Evolutionary conservation across 2,329 filamentous ascomycete species (phyloP).

Genomic region (Fusarium napiforme): DNA sequence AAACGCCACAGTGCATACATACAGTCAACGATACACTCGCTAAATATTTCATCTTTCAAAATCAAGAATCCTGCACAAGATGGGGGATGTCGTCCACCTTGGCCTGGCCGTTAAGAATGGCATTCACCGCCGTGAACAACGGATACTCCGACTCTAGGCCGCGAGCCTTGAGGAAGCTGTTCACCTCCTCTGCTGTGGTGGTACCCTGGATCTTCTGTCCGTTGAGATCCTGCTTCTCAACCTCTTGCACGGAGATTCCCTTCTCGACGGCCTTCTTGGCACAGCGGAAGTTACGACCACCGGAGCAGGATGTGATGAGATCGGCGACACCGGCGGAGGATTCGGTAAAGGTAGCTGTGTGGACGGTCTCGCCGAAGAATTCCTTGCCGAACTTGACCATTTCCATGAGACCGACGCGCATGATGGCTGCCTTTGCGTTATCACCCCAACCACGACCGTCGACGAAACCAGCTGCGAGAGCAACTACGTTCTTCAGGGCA

Average conservation of each 20-base stretch:
- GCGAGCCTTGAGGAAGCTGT: slow-evolving; percentile 83
- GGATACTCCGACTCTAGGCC: slow-evolving; percentile 87
- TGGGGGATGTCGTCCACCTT: slow-evolving; percentile 84
- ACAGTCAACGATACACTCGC: slow-evolving; percentile 15
- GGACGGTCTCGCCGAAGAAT: slow-evolving; percentile 87
- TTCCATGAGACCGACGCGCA: slow-evolving; percentile 94
- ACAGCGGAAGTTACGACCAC: slow-evolving; percentile 93
- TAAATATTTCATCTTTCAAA: background rate
- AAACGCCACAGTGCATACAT: slow-evolving; percentile 36
- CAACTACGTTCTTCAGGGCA: slow-evolving; percentile 96
- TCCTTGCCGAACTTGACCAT: slow-evolving; percentile 96
- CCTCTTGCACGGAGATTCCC: slow-evolving; percentile 82
- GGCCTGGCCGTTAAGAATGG: slow-evolving; percentile 79
- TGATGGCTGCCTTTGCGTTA: slow-evolving; percentile 98
- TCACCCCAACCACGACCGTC: slow-evolving; percentile 97
- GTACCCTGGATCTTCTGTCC: slow-evolving; percentile 98
- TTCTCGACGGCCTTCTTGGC: slow-evolving; percentile 88
- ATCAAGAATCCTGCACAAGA: slow-evolving; percentile 62
- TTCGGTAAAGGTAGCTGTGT: slow-evolving; percentile 91
- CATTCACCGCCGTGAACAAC: slow-evolving; percentile 88
- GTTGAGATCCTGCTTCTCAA: slow-evolving; percentile 90
- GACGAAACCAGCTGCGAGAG: slow-evolving; percentile 92
- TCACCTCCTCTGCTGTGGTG: slow-evolving; percentile 89
- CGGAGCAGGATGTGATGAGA: slow-evolving; percentile 91
- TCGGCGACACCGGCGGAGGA: slow-evolving; percentile 96